These are phyloP conservation scores for Diaporthe destruens DNA, from an alignment of 2,329 filamentous ascomycete genomes.

Conservation along the genomic window DNA sequence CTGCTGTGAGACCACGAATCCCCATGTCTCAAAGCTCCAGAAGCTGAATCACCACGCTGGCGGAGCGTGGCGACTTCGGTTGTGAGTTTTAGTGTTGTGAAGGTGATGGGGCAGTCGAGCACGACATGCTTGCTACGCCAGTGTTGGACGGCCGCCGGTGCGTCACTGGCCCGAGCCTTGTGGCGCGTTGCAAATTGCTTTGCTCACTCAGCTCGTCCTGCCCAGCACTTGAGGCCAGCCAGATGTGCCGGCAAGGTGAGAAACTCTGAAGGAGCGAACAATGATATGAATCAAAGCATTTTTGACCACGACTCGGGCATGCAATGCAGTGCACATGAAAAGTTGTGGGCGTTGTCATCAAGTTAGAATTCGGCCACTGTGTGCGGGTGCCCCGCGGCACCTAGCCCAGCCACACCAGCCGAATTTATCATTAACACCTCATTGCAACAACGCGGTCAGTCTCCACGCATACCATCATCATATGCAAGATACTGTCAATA, in stretches of 20 bases:
- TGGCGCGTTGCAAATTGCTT: neutral
- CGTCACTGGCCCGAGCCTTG: neutral
- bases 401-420: too few species aligned
- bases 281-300: neutral
- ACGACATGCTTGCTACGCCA: too few species aligned
- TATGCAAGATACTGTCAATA: too few species aligned
- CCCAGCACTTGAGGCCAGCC: neutral
- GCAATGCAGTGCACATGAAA: too few species aligned
- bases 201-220: neutral
- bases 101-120: neutral
- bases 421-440: too few species aligned
- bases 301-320: too few species aligned
- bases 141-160: neutral
- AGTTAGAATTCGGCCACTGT: too few species aligned
- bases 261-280: neutral
- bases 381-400: too few species aligned
- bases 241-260: neutral
- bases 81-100: too few species aligned
- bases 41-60: neutral
- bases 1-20: conserved; percentile 45
- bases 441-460: too few species aligned
- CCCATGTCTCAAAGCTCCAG: conserved; percentile 43
- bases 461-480: too few species aligned
- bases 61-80: neutral
- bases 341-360: too few species aligned